These are phyloP conservation scores for Neonectria sp. DNA, from an alignment of 2,329 filamentous ascomycete genomes.

Conservation along the genomic window DNA sequence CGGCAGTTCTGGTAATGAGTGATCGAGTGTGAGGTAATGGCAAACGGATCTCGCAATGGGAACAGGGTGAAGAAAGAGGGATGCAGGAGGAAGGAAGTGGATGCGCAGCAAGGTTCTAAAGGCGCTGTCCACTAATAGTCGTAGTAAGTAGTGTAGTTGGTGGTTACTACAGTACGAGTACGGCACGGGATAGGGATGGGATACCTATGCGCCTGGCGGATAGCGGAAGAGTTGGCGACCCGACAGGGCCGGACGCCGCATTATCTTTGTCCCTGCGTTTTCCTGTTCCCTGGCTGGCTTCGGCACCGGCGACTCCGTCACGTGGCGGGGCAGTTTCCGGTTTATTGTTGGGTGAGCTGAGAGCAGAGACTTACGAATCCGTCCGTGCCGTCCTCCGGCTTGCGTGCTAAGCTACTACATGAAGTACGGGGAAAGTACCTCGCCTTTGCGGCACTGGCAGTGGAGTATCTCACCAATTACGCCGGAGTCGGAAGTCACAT, in stretches of 20 bases:
- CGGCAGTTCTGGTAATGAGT: slow-evolving; percentile 25
- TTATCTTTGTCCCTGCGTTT: slow-evolving; percentile 24
- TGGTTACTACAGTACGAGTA: slow-evolving; percentile 28
- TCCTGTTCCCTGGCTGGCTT: slow-evolving; percentile 8
- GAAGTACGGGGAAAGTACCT: background rate
- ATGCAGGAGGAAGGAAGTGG: slow-evolving; percentile 45
- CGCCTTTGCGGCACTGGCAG: background rate
- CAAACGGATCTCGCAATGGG: slow-evolving; percentile 23
- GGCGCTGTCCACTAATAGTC: slow-evolving; percentile 42
- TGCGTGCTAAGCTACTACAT: background rate
- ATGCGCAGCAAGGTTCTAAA: slow-evolving; percentile 45
- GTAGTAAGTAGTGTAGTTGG: slow-evolving; percentile 38
- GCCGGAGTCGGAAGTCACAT: slow-evolving; percentile 8
- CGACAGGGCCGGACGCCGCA: slow-evolving; percentile 34
- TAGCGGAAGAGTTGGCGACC: slow-evolving; percentile 47
- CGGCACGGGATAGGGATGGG: slow-evolving; percentile 29
- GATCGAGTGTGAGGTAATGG: slow-evolving; percentile 25
- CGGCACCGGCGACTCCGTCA: slow-evolving; percentile 25
- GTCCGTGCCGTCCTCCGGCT: background rate
- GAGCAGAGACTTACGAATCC: slow-evolving; percentile 17
- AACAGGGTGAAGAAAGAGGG: slow-evolving; percentile 23
- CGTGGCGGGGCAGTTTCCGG: slow-evolving; percentile 15
- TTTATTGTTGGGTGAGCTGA: slow-evolving; percentile 25
- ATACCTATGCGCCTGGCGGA: slow-evolving; percentile 27
- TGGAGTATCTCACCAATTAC: background rate